These are phyloP conservation scores for Tulasnella calospora DNA, from an alignment of 768 basidiomycete genomes.

Conservation along the genomic window DNA sequence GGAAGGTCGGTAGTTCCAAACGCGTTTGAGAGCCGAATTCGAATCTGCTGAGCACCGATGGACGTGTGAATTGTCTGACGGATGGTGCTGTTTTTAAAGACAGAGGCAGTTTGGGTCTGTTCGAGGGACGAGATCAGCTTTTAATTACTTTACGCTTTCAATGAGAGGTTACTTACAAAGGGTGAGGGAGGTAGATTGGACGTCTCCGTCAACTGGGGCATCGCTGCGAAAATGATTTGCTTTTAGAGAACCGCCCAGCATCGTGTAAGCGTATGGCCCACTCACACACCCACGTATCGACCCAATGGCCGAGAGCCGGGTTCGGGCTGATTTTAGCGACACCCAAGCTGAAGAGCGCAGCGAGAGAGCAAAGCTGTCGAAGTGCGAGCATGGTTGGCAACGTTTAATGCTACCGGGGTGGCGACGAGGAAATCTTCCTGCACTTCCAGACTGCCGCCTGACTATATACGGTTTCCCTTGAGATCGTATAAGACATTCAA, in stretches of 20 bases:
- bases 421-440: neutral
- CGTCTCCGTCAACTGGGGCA: slow-evolving; percentile 37
- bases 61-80: slow-evolving; percentile 49
- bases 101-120: slow-evolving; percentile 25
- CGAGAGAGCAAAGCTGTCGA: neutral
- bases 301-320: neutral
- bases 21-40: slow-evolving; percentile 47
- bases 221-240: slow-evolving; percentile 19
- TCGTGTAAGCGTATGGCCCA: neutral
- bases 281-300: neutral
- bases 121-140: neutral
- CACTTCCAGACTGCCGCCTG: neutral
- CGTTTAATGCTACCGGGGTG: neutral
- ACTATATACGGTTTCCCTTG: neutral
- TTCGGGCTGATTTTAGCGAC: neutral
- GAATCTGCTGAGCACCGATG: slow-evolving; percentile 40
- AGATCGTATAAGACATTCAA: neutral
- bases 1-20: slow-evolving; percentile 45
- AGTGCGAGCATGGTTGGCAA: neutral
- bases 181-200: slow-evolving; percentile 35
- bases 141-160: neutral
- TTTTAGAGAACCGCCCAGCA: neutral
- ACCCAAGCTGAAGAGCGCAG: neutral
- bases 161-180: slow-evolving; percentile 25
- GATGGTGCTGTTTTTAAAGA: slow-evolving; percentile 47